Percentiles rank a stretch among this genome's conserved stretches.
Evolutionary conservation across 192 early-diverging fungal genomes (phyloP).

Genomic region (Coemansia furcata): DNA sequence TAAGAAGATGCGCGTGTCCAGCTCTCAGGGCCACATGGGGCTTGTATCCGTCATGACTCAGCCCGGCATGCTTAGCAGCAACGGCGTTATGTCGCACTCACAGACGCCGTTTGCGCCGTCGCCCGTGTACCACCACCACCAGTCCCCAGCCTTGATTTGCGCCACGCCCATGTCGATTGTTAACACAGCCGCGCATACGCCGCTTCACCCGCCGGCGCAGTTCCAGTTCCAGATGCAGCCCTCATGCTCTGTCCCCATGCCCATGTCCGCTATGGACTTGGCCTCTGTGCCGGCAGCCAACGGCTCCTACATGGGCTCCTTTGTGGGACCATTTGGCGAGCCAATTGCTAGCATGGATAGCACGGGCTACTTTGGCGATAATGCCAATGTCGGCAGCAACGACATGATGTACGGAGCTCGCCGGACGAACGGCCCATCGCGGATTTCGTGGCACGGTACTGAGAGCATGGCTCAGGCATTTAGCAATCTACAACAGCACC

Average conservation of each 20-base stretch:
- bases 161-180: slow-evolving; percentile 39
- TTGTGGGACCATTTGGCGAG: slow-evolving; percentile 33
- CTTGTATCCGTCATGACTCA: slow-evolving; percentile 15
- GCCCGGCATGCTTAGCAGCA: slow-evolving; percentile 1
- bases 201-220: slow-evolving; percentile 37
- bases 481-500: slow-evolving; percentile 33
- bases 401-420: slow-evolving; percentile 18
- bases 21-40: slow-evolving; percentile 39
- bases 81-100: slow-evolving; percentile 23
- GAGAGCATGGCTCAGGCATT: slow-evolving; percentile 48
- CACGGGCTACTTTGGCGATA: slow-evolving; percentile 33
- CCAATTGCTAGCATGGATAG: slow-evolving; percentile 22
- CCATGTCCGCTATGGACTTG: slow-evolving; percentile 46
- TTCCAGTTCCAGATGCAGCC: slow-evolving; percentile 54
- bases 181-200: slow-evolving; percentile 32
- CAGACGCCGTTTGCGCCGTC: slow-evolving; percentile 41
- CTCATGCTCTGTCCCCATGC: slow-evolving; percentile 48
- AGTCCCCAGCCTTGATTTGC: slow-evolving; percentile 27
- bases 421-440: slow-evolving; percentile 34
- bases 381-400: slow-evolving; percentile 12
- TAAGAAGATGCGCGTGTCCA: slow-evolving; percentile 54
- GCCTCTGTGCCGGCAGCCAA: slow-evolving; percentile 35
- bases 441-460: slow-evolving; percentile 51
- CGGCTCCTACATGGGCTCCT: slow-evolving; percentile 25
- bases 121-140: slow-evolving; percentile 23